Percentiles rank a stretch among this genome's conserved stretches.
Conservation (phyloP, 2,329 filamentous ascomycete species). For the Pseudocercospora eumusae region DNA sequence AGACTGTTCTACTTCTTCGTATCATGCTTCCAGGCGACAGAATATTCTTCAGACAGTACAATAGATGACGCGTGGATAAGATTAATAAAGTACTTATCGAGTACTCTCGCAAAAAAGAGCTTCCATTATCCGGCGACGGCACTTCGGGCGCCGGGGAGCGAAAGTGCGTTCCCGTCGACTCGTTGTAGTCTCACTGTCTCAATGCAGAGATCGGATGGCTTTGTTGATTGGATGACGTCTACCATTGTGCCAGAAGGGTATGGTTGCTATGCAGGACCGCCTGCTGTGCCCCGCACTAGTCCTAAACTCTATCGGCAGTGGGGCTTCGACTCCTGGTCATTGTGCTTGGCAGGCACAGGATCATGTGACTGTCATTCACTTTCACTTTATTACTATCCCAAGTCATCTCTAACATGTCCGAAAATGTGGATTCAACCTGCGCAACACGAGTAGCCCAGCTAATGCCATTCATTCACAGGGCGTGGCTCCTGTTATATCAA, state of each 20-base stretch:
- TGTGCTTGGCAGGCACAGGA: background rate
- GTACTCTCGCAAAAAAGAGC: too few species aligned
- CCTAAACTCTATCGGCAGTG: background rate
- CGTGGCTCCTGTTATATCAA: too few species aligned
- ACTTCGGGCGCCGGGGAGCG: slow-evolving; percentile 6
- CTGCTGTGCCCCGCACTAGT: background rate
- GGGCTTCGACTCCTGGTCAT: background rate
- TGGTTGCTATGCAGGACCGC: slow-evolving; percentile 10
- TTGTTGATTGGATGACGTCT: slow-evolving; percentile 14
- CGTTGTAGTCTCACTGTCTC: too few species aligned
- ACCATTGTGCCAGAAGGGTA: slow-evolving; percentile 7
- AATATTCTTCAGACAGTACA: background rate
- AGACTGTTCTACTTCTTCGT: background rate
- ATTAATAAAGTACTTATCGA: too few species aligned
- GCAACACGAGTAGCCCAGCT: too few species aligned
- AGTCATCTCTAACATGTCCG: too few species aligned
- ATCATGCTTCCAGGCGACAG: slow-evolving; percentile 5
- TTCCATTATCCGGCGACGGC: background rate
- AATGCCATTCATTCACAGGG: too few species aligned
- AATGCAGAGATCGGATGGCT: too few species aligned
- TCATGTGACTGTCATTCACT: too few species aligned
- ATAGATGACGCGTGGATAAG: slow-evolving; percentile 4
- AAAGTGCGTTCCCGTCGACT: background rate
- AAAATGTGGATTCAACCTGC: too few species aligned
- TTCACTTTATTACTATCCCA: too few species aligned